Base-by-base conservation (phyloP, 1,284 basidiomycete genomes). In the Cystodermella granulosa region DNA sequence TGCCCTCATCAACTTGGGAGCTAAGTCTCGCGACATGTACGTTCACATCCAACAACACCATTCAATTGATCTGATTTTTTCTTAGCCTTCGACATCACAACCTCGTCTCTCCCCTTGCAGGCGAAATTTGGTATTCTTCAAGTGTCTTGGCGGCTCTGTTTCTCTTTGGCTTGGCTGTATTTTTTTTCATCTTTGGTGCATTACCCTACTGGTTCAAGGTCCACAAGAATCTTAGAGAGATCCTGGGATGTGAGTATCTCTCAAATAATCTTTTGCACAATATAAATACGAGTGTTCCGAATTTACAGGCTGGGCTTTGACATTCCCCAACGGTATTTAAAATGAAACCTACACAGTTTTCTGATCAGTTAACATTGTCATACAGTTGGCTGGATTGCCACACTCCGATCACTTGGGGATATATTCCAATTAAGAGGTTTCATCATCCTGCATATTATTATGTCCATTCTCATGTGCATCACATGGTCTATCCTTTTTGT, bases 191-290 rank as follows among this genome's bases (percentile, higher is more conserved):
- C 22, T 74, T 75, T 43, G 72, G 70, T 15, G 58, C 66, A 15
- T 50, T 75, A 15, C 73, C 73, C 17, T 75, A 73, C 50, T 74
- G 72, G 70, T 75, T 73, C 65, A 76, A 75, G 56, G 45, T 75
- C 18, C 69, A 74, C 59, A 75, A 73, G 58, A 60, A 70, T 42
- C 61, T 76, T 37, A 56, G 63, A 47, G 73, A 76, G 48, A 76
- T 76, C 45, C 65, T 76, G n/a, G 73, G 73, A 45, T 75, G 73
- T 70, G 49, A 55, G 69, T 56, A 26, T n/a, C 17, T 40, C 23
- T 39, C 15, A 40, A 39, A 6, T 23, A n/a, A n/a, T n/a, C n/a
- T n/a, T n/a, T n/a, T n/a, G n/a, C n/a, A n/a, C n/a, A 31, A 26
- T 18, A 17, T 53, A n/a, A 16, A 18, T 24, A 16, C 40, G 24